phyloP scores from a whole-genome alignment of 2,329 filamentous ascomycete species.

The Cladophialophora carrionii region DNA sequence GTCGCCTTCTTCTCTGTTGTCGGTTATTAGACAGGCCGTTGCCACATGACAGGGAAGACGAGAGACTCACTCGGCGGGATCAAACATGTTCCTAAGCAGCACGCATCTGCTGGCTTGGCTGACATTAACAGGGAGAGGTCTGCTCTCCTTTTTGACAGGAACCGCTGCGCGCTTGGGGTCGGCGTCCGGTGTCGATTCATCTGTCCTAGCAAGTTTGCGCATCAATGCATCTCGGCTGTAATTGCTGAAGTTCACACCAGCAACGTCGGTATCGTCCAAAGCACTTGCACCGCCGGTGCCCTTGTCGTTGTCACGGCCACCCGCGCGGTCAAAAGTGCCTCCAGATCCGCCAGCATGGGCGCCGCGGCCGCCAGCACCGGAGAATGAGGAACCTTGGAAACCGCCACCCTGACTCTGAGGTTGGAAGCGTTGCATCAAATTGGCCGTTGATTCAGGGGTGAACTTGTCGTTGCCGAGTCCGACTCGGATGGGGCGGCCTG shows the following conservation, averaged over 20 bases:
- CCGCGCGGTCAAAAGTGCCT: conserved; percentile 83
- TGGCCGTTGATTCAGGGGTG: conserved; percentile 93
- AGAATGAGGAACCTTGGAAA: conserved; percentile 89
- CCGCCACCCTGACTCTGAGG: conserved; percentile 65
- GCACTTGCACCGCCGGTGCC: conserved; percentile 85
- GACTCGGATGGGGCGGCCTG: conserved; percentile 94
- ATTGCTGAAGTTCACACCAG: conserved; percentile 98
- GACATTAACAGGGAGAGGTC: conserved; percentile 79
- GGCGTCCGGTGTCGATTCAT: conserved; percentile 70
- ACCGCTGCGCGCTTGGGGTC: conserved; percentile 72
- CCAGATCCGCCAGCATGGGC: conserved; percentile 72
- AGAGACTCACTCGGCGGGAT: conserved; percentile 78
- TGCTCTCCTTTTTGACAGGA: conserved; percentile 72
- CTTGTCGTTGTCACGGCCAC: conserved; percentile 87
- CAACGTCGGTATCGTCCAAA: conserved; percentile 95
- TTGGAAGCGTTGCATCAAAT: conserved; percentile 88
- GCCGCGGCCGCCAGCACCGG: conserved; percentile 83
- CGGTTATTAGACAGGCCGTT: background rate
- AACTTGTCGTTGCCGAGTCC: conserved; percentile 99
- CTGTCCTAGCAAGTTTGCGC: conserved; percentile 95
- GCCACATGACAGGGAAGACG: background rate
- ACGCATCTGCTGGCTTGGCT: conserved; percentile 94
- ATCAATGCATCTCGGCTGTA: conserved; percentile 98
- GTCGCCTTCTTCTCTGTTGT: conserved; percentile 78
- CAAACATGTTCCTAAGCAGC: conserved; percentile 93